phyloP scores from a whole-genome alignment of 2,329 filamentous ascomycete genomes.

The Coniella vitis region DNA sequence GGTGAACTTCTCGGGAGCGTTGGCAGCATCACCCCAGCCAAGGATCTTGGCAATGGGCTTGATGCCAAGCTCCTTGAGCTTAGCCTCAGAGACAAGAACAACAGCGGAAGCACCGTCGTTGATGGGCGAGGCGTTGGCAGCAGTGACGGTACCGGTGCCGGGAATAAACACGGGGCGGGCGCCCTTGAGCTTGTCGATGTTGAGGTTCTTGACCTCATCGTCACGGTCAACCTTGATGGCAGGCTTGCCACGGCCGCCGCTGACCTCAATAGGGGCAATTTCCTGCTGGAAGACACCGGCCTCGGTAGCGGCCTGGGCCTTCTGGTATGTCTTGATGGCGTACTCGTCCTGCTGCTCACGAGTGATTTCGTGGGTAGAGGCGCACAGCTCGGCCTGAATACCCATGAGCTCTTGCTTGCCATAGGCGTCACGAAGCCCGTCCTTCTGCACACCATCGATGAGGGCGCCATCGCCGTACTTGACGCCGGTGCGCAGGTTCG shows the following conservation, averaged over 20 bases:
- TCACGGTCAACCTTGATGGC: slow-evolving; percentile 72
- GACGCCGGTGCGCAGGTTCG: slow-evolving; percentile 74
- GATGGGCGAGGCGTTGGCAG: slow-evolving; percentile 91
- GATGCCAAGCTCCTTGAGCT: slow-evolving; percentile 83
- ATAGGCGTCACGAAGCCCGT: slow-evolving; percentile 91
- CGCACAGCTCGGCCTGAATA: slow-evolving; percentile 85
- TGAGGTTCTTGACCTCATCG: slow-evolving; percentile 94
- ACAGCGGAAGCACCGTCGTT: slow-evolving; percentile 92
- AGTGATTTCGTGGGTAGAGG: slow-evolving; percentile 70
- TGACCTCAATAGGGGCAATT: slow-evolving; percentile 84
- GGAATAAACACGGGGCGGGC: slow-evolving; percentile 81
- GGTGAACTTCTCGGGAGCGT: slow-evolving; percentile 91
- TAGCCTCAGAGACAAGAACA: slow-evolving; percentile 88
- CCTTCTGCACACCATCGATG: slow-evolving; percentile 87
- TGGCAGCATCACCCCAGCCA: slow-evolving; percentile 92
- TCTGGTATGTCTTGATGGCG: slow-evolving; percentile 90
- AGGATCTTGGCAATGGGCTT: slow-evolving; percentile 95
- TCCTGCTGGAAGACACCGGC: slow-evolving; percentile 75
- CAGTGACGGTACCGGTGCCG: slow-evolving; percentile 81
- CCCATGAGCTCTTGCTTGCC: slow-evolving; percentile 95
- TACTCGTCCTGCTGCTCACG: slow-evolving; percentile 91
- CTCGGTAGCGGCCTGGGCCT: slow-evolving; percentile 79
- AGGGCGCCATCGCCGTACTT: slow-evolving; percentile 92
- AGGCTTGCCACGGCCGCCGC: slow-evolving; percentile 86
- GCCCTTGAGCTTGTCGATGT: slow-evolving; percentile 72